These are phyloP conservation scores for Leishmania guyanensis DNA, from an alignment of 208 protist species.

Conservation along the genomic window DNA sequence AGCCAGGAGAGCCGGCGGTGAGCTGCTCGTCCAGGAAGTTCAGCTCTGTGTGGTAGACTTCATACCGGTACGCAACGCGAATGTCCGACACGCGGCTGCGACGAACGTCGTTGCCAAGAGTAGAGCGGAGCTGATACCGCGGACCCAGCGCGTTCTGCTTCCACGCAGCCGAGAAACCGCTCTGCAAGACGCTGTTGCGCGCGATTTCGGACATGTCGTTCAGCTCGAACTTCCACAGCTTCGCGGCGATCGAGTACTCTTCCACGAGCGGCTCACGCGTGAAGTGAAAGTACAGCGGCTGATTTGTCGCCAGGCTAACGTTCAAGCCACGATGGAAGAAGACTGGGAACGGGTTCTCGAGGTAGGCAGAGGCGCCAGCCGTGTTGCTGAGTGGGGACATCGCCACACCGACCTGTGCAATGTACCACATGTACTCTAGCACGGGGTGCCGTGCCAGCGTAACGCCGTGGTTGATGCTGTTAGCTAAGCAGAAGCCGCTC, in stretches of 20 bases:
- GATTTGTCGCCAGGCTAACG: constrained; percentile 98
- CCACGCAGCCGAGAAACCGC: constrained; percentile 93
- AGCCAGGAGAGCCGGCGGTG: neutral
- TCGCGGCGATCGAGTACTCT: constrained; percentile 98
- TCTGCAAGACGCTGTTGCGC: constrained; percentile 96
- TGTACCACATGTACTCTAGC: constrained; percentile 98
- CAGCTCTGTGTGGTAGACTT: constrained; percentile 92
- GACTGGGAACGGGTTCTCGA: constrained; percentile 95
- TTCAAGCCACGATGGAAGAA: constrained; percentile 97
- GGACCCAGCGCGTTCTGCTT: constrained; percentile 95
- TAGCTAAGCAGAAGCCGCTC: constrained; percentile 92
- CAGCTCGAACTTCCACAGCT: constrained; percentile 97
- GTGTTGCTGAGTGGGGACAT: constrained; percentile 99
- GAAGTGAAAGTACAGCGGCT: constrained; percentile 96
- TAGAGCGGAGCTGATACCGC: constrained; percentile 88
- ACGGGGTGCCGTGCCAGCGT: constrained; percentile 93
- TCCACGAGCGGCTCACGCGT: constrained; percentile 98
- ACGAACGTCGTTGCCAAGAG: constrained; percentile 92
- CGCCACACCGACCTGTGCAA: constrained; percentile 96
- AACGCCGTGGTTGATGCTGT: constrained; percentile 98
- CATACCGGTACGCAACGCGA: constrained; percentile 93
- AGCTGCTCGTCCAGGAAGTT: constrained; percentile 87
- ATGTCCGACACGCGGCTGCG: constrained; percentile 97
- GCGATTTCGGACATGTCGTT: constrained; percentile 98
- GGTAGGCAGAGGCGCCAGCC: constrained; percentile 94